Conservation (phyloP, 768 basidiomycete species). For the Gelatoporia subvermispora region DNA sequence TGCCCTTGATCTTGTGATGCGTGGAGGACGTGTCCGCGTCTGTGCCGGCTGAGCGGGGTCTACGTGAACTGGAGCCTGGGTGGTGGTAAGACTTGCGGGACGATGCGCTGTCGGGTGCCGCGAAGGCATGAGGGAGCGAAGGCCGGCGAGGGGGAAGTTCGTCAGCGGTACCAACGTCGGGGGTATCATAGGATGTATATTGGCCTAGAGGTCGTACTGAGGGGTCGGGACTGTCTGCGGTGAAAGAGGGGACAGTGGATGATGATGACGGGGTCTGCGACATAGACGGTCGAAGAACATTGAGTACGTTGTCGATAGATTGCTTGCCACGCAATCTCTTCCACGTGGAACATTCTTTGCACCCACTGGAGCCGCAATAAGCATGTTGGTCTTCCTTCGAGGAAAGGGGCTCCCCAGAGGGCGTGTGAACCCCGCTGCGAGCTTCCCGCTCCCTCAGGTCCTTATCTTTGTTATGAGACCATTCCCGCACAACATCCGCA, state of each 20-base stretch:
- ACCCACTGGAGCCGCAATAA: conserved; percentile 3
- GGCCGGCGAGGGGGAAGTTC: conserved; percentile 44
- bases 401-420: conserved; percentile 4
- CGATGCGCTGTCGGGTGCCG: conserved; percentile 19
- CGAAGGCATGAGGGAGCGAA: conserved; percentile 57
- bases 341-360: conserved; percentile 14
- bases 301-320: conserved; percentile 68
- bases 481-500: conserved; percentile 66
- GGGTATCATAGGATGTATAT: conserved; percentile 38
- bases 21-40: conserved; percentile 46
- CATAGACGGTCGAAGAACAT: conserved; percentile 36
- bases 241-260: not conserved
- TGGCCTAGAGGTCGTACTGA: conserved; percentile 36
- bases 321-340: conserved; percentile 65
- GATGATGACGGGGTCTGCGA: conserved; percentile 20
- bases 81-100: conserved; percentile 9
- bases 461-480: conserved; percentile 57
- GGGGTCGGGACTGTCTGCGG: conserved; percentile 13
- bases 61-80: conserved; percentile 31
- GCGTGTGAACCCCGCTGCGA: conserved; percentile 8
- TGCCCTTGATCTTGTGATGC: conserved; percentile 50
- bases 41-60: conserved; percentile 72
- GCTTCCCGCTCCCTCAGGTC: conserved; percentile 53
- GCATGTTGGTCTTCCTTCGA: not conserved
- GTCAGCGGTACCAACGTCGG: conserved; percentile 24